Evolutionary conservation across 129 eudicot genomes (phyloP).

Genomic region (Calendula officinalis): DNA sequence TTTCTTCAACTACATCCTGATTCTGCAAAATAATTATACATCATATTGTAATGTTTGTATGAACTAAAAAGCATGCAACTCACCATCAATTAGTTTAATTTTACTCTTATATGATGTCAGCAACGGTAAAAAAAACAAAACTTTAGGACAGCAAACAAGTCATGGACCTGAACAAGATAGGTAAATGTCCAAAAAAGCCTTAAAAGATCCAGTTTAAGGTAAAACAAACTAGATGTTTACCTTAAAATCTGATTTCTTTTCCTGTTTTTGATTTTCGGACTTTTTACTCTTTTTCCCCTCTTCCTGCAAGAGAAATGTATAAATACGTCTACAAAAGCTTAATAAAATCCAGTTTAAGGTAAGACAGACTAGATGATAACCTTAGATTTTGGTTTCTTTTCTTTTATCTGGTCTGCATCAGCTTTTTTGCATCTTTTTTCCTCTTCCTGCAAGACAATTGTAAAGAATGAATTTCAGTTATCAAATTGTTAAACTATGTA

Average conservation of each 20-base stretch:
- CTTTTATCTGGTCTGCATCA: slow-evolving; percentile 14
- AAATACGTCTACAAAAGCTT: neutral
- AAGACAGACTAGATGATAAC: slow-evolving; percentile 22
- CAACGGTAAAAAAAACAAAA: no score
- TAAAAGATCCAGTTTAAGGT: no score
- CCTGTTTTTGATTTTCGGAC: no score
- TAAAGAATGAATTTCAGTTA: neutral
- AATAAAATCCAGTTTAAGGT: neutral
- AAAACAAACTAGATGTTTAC: no score
- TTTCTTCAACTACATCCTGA: slow-evolving; percentile 25
- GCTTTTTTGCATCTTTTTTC: slow-evolving; percentile 23
- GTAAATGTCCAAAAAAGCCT: no score
- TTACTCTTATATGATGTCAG: neutral
- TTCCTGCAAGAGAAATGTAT: no score
- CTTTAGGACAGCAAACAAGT: no score
- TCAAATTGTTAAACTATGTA: neutral
- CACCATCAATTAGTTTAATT: neutral
- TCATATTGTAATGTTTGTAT: slow-evolving; percentile 15
- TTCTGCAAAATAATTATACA: slow-evolving; percentile 40
- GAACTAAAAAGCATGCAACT: neutral
- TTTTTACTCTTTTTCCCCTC: no score
- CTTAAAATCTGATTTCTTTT: no score
- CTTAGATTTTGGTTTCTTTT: slow-evolving; percentile 37
- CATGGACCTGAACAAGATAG: no score
- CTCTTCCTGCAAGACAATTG: slow-evolving; percentile 18